phyloP scores from a whole-genome alignment of 768 basidiomycete genomes.

The Cystofilobasidium ferigula region DNA sequence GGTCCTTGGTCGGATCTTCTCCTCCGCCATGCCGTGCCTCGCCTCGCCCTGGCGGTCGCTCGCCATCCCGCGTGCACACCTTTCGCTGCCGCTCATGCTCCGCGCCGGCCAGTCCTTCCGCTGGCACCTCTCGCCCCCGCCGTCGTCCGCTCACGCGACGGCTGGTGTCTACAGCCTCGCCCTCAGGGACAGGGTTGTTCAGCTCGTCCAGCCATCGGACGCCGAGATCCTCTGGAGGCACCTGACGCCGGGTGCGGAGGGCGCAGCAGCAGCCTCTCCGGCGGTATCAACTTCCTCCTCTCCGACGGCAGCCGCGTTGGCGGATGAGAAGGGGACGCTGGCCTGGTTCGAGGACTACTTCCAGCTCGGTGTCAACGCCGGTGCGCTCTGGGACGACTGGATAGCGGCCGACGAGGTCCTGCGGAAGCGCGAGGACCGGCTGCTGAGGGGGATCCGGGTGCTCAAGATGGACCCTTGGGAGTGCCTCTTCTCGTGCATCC shows the following conservation, averaged over 20 bases:
- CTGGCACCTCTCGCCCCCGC: conserved; percentile 12
- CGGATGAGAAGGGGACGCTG: conserved; percentile 11
- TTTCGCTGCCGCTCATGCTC: neutral
- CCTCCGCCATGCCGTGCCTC: no score
- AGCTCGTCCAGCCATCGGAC: conserved; percentile 33
- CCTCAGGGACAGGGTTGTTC: conserved; percentile 34
- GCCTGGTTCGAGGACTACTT: conserved; percentile 77
- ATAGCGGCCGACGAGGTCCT: conserved; percentile 62
- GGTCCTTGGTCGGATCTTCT: no score
- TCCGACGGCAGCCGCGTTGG: neutral
- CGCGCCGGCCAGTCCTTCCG: conserved; percentile 22
- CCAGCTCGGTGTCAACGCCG: conserved; percentile 66
- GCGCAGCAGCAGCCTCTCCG: no score
- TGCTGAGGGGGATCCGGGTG: conserved; percentile 65
- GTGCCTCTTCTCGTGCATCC: conserved; percentile 75
- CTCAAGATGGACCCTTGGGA: conserved; percentile 93
- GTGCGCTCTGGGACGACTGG: conserved; percentile 66
- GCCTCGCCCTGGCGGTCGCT: neutral
- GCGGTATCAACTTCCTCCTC: no score
- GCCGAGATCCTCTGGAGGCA: conserved; percentile 32
- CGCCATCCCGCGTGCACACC: neutral
- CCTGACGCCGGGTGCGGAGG: conserved; percentile 28
- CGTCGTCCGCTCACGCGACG: neutral
- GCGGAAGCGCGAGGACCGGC: conserved; percentile 47
- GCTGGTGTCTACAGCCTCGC: conserved; percentile 37